Conservation (phyloP, 2,329 filamentous ascomycete genomes). For the Didymella lethalis region DNA sequence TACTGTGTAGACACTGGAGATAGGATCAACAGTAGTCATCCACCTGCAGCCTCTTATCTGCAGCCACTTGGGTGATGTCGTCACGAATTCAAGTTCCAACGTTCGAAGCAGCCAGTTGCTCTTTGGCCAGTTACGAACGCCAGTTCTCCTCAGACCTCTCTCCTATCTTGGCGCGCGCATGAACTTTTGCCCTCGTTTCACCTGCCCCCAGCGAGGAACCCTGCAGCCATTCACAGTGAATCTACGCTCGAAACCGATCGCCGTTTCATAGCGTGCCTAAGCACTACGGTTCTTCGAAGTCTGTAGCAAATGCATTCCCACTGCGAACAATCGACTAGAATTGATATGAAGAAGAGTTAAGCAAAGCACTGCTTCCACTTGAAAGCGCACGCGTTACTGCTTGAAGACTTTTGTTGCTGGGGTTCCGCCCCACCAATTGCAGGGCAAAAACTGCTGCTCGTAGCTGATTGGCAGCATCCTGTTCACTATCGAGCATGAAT, state of each 20-base stretch:
- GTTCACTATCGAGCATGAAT: conserved; percentile 6
- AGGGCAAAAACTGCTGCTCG: not conserved
- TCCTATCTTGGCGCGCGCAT: conserved; percentile 9
- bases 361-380: not conserved
- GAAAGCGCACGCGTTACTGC: conserved; percentile 11
- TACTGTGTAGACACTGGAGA: not conserved
- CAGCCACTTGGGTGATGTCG: conserved; percentile 1
- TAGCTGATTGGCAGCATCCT: conserved; percentile 6
- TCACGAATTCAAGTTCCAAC: conserved; percentile 4
- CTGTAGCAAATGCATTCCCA: not conserved
- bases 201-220: conserved; percentile 18
- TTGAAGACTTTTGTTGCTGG: conserved; percentile 20
- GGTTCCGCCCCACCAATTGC: conserved; percentile 24
- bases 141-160: not conserved
- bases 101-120: not conserved
- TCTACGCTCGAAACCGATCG: conserved; percentile 8
- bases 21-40: conserved; percentile 3
- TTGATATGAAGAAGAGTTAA: not conserved
- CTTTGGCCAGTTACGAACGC: not conserved
- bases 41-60: not conserved
- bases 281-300: conserved; percentile 5
- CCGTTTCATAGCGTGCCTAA: conserved; percentile 14
- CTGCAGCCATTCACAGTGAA: conserved; percentile 6
- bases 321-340: not conserved
- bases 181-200: conserved; percentile 19